phyloP scores from a whole-genome alignment of 2,329 filamentous ascomycete species.

The Fusarium oxysporum region DNA sequence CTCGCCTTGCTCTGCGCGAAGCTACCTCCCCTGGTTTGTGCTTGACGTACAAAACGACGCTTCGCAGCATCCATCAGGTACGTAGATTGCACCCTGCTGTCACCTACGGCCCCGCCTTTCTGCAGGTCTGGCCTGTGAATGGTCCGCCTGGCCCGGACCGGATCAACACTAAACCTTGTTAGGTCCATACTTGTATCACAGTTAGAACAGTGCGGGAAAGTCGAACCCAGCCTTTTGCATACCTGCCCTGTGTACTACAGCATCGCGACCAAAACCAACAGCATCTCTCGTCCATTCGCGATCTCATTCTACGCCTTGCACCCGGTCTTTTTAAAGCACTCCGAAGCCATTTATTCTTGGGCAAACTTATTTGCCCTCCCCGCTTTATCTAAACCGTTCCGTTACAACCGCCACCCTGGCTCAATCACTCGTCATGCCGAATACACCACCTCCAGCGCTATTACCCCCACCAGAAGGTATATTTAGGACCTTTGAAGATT shows the following conservation, averaged over 20 bases:
- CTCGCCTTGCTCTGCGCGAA: not conserved
- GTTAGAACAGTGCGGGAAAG: slow-evolving; percentile 55
- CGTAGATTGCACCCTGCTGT: slow-evolving; percentile 24
- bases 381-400: slow-evolving; percentile 45
- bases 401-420: slow-evolving; percentile 49
- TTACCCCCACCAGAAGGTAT: slow-evolving; percentile 70
- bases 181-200: slow-evolving; percentile 42
- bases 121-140: slow-evolving; percentile 45
- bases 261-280: slow-evolving; percentile 42
- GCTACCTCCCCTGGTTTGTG: slow-evolving; percentile 25
- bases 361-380: slow-evolving; percentile 35
- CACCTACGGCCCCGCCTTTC: slow-evolving; percentile 18
- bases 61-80: slow-evolving; percentile 21
- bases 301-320: slow-evolving; percentile 28
- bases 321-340: slow-evolving; percentile 18
- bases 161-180: slow-evolving; percentile 57
- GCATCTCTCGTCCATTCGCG: slow-evolving; percentile 37
- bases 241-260: slow-evolving; percentile 28
- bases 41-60: slow-evolving; percentile 30
- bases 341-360: slow-evolving; percentile 12
- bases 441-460: slow-evolving; percentile 61
- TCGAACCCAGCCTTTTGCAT: slow-evolving; percentile 52
- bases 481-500: slow-evolving; percentile 69
- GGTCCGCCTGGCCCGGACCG: slow-evolving; percentile 48
- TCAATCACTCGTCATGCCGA: slow-evolving; percentile 57